Evolutionary conservation across 768 basidiomycete genomes (phyloP), one percentile per base, ranked within the genome.

Genomic region (Phallus indusiatus): DNA sequence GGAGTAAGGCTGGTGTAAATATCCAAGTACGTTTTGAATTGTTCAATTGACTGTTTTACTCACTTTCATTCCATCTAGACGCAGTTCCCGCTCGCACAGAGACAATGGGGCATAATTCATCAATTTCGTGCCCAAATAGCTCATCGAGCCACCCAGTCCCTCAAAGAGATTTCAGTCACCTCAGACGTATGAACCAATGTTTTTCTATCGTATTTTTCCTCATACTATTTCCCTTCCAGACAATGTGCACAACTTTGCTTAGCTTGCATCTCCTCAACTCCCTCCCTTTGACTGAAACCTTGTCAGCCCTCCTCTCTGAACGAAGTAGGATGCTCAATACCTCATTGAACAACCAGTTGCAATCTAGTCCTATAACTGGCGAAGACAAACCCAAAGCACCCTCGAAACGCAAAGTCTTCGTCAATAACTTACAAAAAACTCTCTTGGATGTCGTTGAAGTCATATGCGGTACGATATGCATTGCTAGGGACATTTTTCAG

Each of bases 181-280:
- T 68, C 76, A 12, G 77, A 81, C 67, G 85, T 86, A 68, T 55
- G 74, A 56, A 34, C 9, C 35, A 37, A 18, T 57, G 56, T 42
- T 16, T 34, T 49, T 47, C 47, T 8, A 54, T 36, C 42, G 48
- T 42, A 52, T 47, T 18, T 36, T 48, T 49, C 22, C 55, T 56
- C 28, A 47, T 55, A 28, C 59, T 55, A 16, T 21, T 50, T 24
- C 64, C 36, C 63, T 55, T 57, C 11, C 63, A 93, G 89, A 83
- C 83, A 59, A 78, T 79, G 1, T 90, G 90, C 63, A 84, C 90
- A 2, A 85, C 85, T 3, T 77, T 95, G 10, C 74, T 94, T 10
- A 86, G 89, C 0, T 79, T 97, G 47, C 86, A 94, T 68, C 77
- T 96, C n/a, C 79, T 97, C 24, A 94, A 96, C 66, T 91, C 90